Conservation (phyloP, 257 asterid genomes). For the Gardenia jasminoides region DNA sequence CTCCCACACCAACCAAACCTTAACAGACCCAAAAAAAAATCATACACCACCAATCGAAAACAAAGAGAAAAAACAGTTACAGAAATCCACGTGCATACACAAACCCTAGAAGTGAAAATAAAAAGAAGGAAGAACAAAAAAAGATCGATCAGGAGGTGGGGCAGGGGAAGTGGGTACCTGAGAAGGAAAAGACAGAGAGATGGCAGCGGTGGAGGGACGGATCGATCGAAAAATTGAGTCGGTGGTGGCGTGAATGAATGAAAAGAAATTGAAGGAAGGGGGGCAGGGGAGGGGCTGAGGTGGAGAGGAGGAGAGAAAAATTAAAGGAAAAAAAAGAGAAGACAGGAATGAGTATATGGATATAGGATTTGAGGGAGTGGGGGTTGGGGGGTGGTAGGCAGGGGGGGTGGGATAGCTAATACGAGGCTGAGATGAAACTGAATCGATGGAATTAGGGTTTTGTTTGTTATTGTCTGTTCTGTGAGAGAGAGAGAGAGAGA, state of each 20-base stretch:
- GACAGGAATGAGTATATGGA: not conserved
- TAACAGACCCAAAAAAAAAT: not conserved
- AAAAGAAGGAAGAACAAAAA: not conserved
- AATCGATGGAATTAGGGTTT: conserved; percentile 29
- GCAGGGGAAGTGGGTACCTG: conserved; percentile 22
- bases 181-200: conserved; percentile 1
- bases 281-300: not conserved
- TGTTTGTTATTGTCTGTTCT: not conserved
- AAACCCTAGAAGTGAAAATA: not conserved
- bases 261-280: not conserved
- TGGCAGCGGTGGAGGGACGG: not conserved
- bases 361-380: not conserved
- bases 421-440: conserved; percentile 29
- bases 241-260: conserved; percentile 1
- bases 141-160: conserved; percentile 18
- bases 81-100: too few relatives aligned
- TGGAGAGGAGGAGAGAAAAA: not conserved
- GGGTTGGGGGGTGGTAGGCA: not conserved
- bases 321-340: not conserved
- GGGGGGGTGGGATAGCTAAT: conserved; percentile 9
- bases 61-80: not conserved
- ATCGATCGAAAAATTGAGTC: conserved; percentile 21
- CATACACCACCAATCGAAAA: not conserved
- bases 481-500: not conserved
- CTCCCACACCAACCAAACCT: conserved; percentile 11